Evolutionary conservation across 805 yeast species (phyloP).

Genomic region (Wickerhamiella sorbophila): DNA sequence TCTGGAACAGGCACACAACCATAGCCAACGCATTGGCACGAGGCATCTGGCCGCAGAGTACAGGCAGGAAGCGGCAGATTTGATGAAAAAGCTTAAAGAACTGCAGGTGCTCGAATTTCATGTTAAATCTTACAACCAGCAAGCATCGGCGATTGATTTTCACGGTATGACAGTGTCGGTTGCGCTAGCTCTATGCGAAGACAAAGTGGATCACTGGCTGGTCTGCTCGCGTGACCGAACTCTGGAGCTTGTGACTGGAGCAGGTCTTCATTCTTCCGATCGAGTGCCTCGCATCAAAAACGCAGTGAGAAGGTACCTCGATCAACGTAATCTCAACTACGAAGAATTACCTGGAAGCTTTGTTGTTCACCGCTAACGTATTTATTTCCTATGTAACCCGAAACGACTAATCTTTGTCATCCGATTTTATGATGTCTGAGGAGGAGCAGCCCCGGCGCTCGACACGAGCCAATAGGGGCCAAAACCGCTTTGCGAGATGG

Average conservation of each 20-base stretch:
- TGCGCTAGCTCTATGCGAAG: slow-evolving; percentile 6
- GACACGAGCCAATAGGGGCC: not conserved
- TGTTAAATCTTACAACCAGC: not conserved
- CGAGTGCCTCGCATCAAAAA: slow-evolving; percentile 12
- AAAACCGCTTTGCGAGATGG: not conserved
- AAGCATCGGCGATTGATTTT: slow-evolving; percentile 3
- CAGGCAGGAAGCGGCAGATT: not conserved
- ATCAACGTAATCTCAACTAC: slow-evolving; percentile 2
- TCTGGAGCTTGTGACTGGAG: slow-evolving; percentile 10
- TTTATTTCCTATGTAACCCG: not conserved
- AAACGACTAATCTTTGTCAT: not conserved
- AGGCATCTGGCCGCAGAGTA: not conserved
- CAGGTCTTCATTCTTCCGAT: slow-evolving; percentile 11
- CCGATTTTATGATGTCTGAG: too few species aligned
- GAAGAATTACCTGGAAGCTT: not conserved
- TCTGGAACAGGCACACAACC: not conserved
- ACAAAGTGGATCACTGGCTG: slow-evolving; percentile 3
- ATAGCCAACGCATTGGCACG: not conserved
- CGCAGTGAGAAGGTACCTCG: slow-evolving; percentile 7
- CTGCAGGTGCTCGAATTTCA: slow-evolving; percentile 4
- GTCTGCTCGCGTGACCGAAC: not conserved
- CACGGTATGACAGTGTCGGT: slow-evolving; percentile 9
- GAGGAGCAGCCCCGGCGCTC: not conserved
- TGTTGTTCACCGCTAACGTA: too few species aligned
- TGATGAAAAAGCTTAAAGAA: slow-evolving; percentile 1